A percentile compares a stretch with the other conserved stretches of the same genome.
phyloP scores from a whole-genome alignment of 2,329 filamentous ascomycete genomes.

The Alternaria sp. region DNA sequence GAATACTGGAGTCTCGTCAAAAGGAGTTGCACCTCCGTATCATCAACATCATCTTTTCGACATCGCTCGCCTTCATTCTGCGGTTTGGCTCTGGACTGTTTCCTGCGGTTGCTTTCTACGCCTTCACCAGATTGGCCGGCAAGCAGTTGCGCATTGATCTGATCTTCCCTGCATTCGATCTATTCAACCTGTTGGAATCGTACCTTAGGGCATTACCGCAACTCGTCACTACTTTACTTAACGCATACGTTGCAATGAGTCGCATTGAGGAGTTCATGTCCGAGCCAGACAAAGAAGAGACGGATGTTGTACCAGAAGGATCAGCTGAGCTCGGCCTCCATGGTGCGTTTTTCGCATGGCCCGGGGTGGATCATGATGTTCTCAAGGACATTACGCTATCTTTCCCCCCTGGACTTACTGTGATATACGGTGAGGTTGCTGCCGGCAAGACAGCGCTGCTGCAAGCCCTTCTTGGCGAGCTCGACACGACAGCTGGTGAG shows the following conservation, averaged over 20 bases:
- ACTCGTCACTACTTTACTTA: constrained; percentile 78
- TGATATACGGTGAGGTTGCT: constrained; percentile 70
- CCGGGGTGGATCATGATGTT: constrained; percentile 68
- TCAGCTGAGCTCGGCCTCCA: constrained; percentile 60
- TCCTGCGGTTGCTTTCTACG: constrained; percentile 80
- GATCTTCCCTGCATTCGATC: constrained; percentile 83
- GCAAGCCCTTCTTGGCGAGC: constrained; percentile 66
- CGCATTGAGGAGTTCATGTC: constrained; percentile 87
- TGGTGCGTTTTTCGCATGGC: constrained; percentile 80
- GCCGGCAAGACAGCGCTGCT: constrained; percentile 70
- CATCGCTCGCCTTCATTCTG: constrained; percentile 73
- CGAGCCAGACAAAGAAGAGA: constrained; percentile 77
- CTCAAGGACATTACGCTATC: constrained; percentile 63
- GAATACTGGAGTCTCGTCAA: constrained; percentile 73
- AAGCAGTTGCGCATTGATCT: constrained; percentile 77
- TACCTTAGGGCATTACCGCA: constrained; percentile 78
- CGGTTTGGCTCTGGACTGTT: constrained; percentile 76
- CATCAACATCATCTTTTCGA: constrained; percentile 68
- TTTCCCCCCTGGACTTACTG: constrained; percentile 65
- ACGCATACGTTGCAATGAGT: constrained; percentile 81
- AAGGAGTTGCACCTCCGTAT: constrained; percentile 72
- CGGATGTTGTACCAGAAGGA: constrained; percentile 51
- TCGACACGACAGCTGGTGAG: constrained; percentile 62
- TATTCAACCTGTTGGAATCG: constrained; percentile 78
- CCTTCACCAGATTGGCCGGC: constrained; percentile 77